Base-by-base conservation (phyloP, 192 early-diverging fungal genomes). In the Coemansia sp. region DNA sequence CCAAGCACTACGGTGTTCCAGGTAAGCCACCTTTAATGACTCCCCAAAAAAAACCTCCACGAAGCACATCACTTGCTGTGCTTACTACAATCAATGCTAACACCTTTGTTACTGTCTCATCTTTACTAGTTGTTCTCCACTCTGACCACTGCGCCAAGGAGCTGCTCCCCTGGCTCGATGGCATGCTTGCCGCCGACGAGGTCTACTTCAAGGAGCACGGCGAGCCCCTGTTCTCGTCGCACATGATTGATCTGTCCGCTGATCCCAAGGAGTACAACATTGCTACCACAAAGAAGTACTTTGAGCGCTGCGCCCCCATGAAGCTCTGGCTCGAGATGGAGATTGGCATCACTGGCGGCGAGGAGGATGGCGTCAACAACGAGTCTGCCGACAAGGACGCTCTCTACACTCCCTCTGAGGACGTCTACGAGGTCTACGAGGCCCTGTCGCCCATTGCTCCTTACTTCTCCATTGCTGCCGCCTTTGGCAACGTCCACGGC, bases 321-420 rank as follows among this genome's bases (percentile, higher is more conserved):
- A 89, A 92, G 77, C 88, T 89, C 69, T 87, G 94, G 65, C 89
- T 98, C 66, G 96, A 98, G 87, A 98, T 98, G 94, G 96, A 98
- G 87, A 96, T 98, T 61, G 96, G 96, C 84, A 95, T 97, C 79
- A 96, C 95, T 33, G 96, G 96, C 82, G 96, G 96, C 72, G 96
- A 98, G 86, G 96, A 98, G 84, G 96, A 98, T 80, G 96, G 96
- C 82, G 96, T 98, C 62, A 93, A 97, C 89, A 96, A 98, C 87
- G 90, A 92, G 74, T 84, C 86, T 28, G 94, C 95, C 62, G 95
- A 98, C 78, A 96, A 94, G 78, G 88, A 90, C 65, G 69, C 90
- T 19, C 89, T 98, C 10, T 98, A 98, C 88, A 96, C 95, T 21
- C 95, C 96, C 77, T 95, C 96, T 19, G 92, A 96, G 79, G 96